phyloP scores from a whole-genome alignment of 306 rosid genomes.

The Quercus alba region DNA sequence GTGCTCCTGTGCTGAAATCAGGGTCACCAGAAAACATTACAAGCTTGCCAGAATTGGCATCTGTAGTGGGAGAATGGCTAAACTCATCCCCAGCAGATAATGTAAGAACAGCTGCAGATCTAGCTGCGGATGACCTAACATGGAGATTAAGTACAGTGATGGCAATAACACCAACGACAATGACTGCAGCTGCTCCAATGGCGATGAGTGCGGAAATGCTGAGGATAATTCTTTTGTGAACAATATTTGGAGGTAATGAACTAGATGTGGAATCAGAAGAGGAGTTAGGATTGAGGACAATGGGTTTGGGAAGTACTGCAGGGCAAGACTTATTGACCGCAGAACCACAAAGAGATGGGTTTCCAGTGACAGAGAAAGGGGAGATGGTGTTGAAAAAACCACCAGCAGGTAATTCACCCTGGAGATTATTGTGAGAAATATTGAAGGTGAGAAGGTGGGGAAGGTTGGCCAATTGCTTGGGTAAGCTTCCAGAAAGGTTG shows the following conservation, averaged over 20 bases:
- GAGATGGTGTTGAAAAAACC: conserved; percentile 88
- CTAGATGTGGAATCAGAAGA: conserved; percentile 53
- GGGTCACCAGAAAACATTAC: conserved; percentile 99
- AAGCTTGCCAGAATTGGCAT: conserved; percentile 94
- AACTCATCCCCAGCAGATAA: conserved; percentile 87
- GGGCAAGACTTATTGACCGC: conserved; percentile 85
- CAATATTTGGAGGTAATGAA: conserved; percentile 46
- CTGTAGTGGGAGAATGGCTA: conserved; percentile 88
- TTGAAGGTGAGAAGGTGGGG: conserved; percentile 75
- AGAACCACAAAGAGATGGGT: conserved; percentile 91
- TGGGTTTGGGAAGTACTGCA: conserved; percentile 85
- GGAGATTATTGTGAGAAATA: conserved; percentile 87
- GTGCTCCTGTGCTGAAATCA: conserved; percentile 92
- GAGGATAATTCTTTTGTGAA: conserved; percentile 82
- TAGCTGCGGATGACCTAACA: conserved; percentile 58
- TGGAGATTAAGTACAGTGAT: conserved; percentile 92
- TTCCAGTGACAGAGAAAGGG: conserved; percentile 67
- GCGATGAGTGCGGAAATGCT: conserved; percentile 98
- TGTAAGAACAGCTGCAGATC: conserved; percentile 54
- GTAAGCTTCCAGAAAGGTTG: conserved; percentile 69
- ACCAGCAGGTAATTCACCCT: conserved; percentile 91
- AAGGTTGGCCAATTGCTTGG: conserved; percentile 87
- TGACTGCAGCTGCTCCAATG: conserved; percentile 96
- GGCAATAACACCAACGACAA: conserved; percentile 86
- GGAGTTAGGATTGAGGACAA: conserved; percentile 91